These are phyloP conservation scores for Sphagnum tenellum DNA, from an alignment of 225 moss, liverwort and hornwort genomes.

Conservation along the genomic window DNA sequence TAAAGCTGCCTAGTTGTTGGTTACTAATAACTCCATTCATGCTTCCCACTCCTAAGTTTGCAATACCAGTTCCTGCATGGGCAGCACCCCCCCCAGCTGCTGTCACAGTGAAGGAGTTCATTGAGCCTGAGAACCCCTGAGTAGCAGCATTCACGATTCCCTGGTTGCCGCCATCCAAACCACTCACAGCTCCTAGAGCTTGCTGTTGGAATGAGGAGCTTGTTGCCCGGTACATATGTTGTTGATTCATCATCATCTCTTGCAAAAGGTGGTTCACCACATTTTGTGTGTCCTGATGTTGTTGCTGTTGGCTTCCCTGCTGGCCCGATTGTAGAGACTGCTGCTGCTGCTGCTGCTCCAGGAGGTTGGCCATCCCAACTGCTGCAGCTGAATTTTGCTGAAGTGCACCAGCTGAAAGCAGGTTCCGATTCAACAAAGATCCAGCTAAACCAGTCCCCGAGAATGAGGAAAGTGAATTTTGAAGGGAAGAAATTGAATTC, in stretches of 20 bases:
- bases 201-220: slow-evolving; percentile 29
- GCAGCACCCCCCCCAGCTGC: slow-evolving; percentile 20
- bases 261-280: slow-evolving; percentile 77
- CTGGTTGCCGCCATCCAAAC: slow-evolving; percentile 35
- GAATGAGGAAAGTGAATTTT: slow-evolving; percentile 75
- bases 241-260: slow-evolving; percentile 97
- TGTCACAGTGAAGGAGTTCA: too few relatives aligned
- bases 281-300: slow-evolving; percentile 53
- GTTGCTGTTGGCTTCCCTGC: slow-evolving; percentile 1
- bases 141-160: slow-evolving; percentile 31
- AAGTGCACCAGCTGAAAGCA: slow-evolving; percentile 43
- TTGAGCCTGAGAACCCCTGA: slow-evolving; percentile 14
- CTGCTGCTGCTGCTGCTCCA: slow-evolving; percentile 47
- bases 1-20: slow-evolving; percentile 38
- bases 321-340: slow-evolving; percentile 25
- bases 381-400: slow-evolving; percentile 43
- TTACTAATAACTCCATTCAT: slow-evolving; percentile 38
- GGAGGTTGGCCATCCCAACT: slow-evolving; percentile 38
- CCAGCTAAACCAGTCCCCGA: slow-evolving; percentile 25
- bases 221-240: slow-evolving; percentile 23
- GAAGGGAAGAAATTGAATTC: slow-evolving; percentile 83
- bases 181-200: slow-evolving; percentile 12
- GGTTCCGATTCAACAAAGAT: slow-evolving; percentile 52
- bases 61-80: slow-evolving; percentile 32
- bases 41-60: slow-evolving; percentile 53